Percentiles rank a stretch among this genome's conserved stretches.
Conservation (phyloP, 148 eudicot genomes). For the Chenopodium quinoa region DNA sequence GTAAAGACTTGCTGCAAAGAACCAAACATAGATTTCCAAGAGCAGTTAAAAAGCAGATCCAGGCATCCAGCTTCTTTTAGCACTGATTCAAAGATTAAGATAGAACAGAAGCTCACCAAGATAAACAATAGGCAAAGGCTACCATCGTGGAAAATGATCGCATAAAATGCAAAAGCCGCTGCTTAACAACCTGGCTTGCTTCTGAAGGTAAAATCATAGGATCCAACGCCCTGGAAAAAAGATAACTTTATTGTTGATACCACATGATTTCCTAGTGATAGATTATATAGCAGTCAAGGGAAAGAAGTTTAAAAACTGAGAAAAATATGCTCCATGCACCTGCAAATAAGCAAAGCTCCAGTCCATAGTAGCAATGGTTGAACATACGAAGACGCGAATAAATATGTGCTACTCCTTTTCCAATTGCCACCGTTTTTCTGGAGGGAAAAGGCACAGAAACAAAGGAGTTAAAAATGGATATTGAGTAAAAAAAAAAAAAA, state of each 20-base stretch:
- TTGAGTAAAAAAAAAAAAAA: background rate
- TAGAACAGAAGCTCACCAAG: conserved; percentile 46
- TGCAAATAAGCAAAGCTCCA: conserved; percentile 83
- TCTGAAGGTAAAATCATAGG: conserved; percentile 75
- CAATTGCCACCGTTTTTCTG: conserved; percentile 78
- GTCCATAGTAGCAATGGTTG: conserved; percentile 88
- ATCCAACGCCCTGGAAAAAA: conserved; percentile 66
- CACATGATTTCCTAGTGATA: background rate
- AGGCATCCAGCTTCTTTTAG: conserved; percentile 2
- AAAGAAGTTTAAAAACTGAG: background rate
- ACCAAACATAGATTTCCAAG: background rate
- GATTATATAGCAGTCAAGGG: background rate
- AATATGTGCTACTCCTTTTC: conserved; percentile 72
- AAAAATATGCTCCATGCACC: conserved; percentile 37
- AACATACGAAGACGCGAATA: conserved; percentile 72
- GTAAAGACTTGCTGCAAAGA: background rate
- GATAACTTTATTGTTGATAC: background rate
- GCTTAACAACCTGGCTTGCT: conserved; percentile 80
- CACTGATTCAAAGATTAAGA: conserved; percentile 1
- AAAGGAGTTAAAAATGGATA: conserved; percentile 8
- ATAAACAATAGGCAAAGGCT: conserved; percentile 79
- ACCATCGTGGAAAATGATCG: conserved; percentile 87
- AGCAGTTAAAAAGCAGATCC: background rate
- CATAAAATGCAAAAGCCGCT: conserved; percentile 71
- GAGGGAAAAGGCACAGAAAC: background rate